Percentiles rank a stretch among this genome's conserved stretches.
Conservation (phyloP, 148 eudicot species). For the Dianthus caryophyllus region DNA sequence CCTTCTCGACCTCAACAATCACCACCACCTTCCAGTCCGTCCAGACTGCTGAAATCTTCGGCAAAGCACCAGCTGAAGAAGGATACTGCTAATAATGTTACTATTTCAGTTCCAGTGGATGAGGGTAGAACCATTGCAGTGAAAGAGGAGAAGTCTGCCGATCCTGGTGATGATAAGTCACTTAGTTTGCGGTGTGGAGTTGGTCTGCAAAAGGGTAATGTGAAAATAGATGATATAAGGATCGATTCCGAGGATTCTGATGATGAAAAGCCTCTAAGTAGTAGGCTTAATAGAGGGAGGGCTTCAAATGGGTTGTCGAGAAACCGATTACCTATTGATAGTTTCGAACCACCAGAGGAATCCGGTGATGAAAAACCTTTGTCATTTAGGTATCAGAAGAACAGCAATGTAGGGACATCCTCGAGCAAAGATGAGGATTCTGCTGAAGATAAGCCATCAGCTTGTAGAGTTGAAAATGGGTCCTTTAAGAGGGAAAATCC, state of each 20-base stretch:
- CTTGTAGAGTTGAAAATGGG: conserved; percentile 63
- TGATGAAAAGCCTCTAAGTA: conserved; percentile 74
- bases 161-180: conserved; percentile 33
- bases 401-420: conserved; percentile 41
- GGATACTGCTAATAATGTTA: neutral
- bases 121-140: conserved; percentile 14
- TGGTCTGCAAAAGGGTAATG: conserved; percentile 35
- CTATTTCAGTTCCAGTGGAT: no score
- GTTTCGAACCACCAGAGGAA: conserved; percentile 30
- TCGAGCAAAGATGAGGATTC: conserved; percentile 42
- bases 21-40: conserved; percentile 14
- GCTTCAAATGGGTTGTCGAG: conserved; percentile 27
- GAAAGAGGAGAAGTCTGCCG: conserved; percentile 23
- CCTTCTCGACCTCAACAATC: conserved; percentile 10
- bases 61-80: conserved; percentile 27
- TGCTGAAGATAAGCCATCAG: conserved; percentile 50
- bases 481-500: conserved; percentile 41
- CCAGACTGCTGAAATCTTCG: conserved; percentile 19
- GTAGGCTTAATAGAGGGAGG: conserved; percentile 45
- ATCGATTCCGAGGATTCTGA: conserved; percentile 73
- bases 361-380: conserved; percentile 78
- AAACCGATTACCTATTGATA: conserved; percentile 28
- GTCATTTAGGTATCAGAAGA: conserved; percentile 45
- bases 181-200: conserved; percentile 17
- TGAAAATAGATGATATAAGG: conserved; percentile 30